Conservation (phyloP, 345 rosid genomes). For the Pistacia vera region DNA sequence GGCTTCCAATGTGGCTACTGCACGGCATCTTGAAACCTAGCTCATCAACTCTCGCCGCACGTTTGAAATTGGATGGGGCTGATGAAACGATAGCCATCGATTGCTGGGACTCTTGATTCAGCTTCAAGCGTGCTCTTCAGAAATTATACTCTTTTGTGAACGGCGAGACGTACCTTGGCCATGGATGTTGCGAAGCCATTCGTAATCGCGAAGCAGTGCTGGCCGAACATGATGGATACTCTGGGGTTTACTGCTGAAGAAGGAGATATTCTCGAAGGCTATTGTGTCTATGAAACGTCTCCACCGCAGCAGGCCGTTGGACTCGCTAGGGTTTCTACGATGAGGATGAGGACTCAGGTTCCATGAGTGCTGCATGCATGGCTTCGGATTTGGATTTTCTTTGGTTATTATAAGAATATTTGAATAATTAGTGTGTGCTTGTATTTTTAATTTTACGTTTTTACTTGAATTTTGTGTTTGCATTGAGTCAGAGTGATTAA, state of each 20-base stretch:
- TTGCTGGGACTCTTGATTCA: conserved; percentile 60
- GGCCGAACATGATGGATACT: conserved; percentile 48
- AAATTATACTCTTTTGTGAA: conserved; percentile 52
- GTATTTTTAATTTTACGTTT: too few species aligned
- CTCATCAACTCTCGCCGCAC: conserved; percentile 16
- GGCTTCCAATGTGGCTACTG: background rate
- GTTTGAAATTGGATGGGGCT: conserved; percentile 21
- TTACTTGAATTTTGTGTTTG: too few species aligned
- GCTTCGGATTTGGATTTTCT: background rate
- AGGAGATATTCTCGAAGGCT: conserved; percentile 52
- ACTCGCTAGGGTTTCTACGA: background rate
- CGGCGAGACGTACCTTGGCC: conserved; percentile 52
- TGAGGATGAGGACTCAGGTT: background rate
- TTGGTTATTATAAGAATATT: background rate
- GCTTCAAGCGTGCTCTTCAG: conserved; percentile 55
- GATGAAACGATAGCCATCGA: conserved; percentile 17
- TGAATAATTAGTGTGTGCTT: background rate
- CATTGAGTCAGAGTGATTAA: too few species aligned
- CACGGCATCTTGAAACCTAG: background rate
- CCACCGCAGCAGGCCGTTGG: background rate
- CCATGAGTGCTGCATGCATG: background rate
- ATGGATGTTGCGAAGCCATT: conserved; percentile 48
- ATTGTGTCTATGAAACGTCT: conserved; percentile 35
- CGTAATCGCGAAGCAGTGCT: conserved; percentile 37
- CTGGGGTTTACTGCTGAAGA: conserved; percentile 54